Base-by-base conservation (phyloP, 2,329 filamentous ascomycete species). In the Thielaviopsis musarum region DNA sequence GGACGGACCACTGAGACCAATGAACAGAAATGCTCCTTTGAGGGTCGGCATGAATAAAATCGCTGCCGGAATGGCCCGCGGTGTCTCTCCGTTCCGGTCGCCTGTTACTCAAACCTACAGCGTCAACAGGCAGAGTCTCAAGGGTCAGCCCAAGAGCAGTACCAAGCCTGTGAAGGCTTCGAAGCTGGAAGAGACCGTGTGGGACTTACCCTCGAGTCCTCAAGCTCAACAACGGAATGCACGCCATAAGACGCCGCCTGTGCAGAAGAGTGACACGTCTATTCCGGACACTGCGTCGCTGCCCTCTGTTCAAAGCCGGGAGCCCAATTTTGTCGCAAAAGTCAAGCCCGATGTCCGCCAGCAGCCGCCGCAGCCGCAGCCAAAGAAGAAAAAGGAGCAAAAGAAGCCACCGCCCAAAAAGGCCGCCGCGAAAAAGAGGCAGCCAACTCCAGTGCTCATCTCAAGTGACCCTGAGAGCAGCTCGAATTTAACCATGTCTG, bases 381-480 rank as follows among this genome's bases (percentile, higher is more conserved):
- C n/a, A 21, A 45, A 1, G 41, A 57, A 57, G 21, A 57, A n/a
- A 41, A 19, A 57, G 38, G 41, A 57, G 34, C 24, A 22, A 19
- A 57, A 48, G 21, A 57, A 57, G 24, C 34, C 13, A 12, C 38
- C 55, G 13, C 15, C 15, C 15, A 45, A n/a, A 13, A 45, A 17
- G 17, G 17, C 45, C 13, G 12, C 17, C 6, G 7, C 7, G 24
- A 30, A 48, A 7, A 26, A 28, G 13, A 5, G n/a, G 15, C 19
- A 49, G 9, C 9, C 9, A 7, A 49, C 22, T 22, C 26, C 41
- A 2, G 17, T 61, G 5, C 17, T 58, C 5, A 61, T 61, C 24
- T 61, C 55, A 10, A 61, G 59, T n/a, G 59, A 58, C 38, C 22
- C 54, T 17, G 52, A 53, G 5, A 58, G 55, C 1, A 30, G 26